Evolutionary conservation across 2,329 filamentous ascomycete species (phyloP), one percentile per base, ranked within the genome.

Genomic region (Diaporthe destruens): DNA sequence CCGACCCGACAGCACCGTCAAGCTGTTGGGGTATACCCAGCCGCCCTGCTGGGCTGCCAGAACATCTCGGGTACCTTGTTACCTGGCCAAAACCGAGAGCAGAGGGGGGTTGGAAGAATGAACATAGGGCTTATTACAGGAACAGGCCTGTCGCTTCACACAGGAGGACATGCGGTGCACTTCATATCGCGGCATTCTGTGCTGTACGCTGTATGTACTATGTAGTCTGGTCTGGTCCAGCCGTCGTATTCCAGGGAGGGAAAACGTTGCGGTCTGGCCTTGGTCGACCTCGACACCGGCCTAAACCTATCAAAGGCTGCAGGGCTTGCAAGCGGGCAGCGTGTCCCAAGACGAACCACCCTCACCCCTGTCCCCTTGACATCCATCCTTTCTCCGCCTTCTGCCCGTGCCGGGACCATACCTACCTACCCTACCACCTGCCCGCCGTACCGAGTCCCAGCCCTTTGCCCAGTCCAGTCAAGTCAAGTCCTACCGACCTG

Each of bases 361-460:
- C 66, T 68, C 66, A 25, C 55, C 67, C 55, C 56, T 70, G 66
- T 69, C 55, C 29, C 55, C 55, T 53, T 42, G 67, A 61, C 67
- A 47, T 70, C 67, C 67, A 70, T 70, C 68, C 68, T 70, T 70
- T 70, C 68, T 70, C 68, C 68, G 68, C 68, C 68, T 59, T 61
- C 68, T 53, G 49, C 44, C 44, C 61, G 61, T 47, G 61, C 47
- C 47, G 47, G 47, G 61, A 39, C 44, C 32, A 65, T 51, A 51
- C 61, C 39, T 53, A 53, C 39, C 39, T 42, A 29, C 39, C 39
- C 39, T 42, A 29, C 39, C 29, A 49, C 6, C 42, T 63, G 57
- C 42, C 57, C 16, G 20, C 57, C 11, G 20, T 65, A 36, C 59
- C 59, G 12, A 47, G 57, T 36, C 4, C 54, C 54, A 36, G 54